Conservation (phyloP, 129 eudicot genomes). For the Centrapalus pauciflorus region DNA sequence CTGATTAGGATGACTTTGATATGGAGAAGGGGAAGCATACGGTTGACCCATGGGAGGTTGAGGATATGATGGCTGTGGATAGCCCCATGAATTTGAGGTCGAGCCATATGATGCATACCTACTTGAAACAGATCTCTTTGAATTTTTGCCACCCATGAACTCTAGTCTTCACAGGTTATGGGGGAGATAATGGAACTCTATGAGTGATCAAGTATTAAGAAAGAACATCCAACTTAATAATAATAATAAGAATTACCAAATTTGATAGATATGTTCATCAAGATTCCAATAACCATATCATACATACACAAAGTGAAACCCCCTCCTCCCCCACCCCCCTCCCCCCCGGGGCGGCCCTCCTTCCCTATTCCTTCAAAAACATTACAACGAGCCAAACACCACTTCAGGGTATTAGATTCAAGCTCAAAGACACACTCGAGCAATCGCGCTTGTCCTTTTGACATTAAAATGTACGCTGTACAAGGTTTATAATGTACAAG, state of each 20-base stretch:
- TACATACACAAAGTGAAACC: background rate
- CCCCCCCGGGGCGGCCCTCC: too few relatives aligned
- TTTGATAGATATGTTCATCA: too few relatives aligned
- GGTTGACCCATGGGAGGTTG: conserved; percentile 41
- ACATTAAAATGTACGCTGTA: too few relatives aligned
- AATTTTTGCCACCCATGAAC: conserved; percentile 68
- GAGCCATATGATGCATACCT: conserved; percentile 57
- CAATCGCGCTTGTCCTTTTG: too few relatives aligned
- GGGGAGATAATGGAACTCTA: background rate
- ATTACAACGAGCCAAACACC: too few relatives aligned
- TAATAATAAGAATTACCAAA: too few relatives aligned
- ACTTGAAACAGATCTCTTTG: conserved; percentile 52
- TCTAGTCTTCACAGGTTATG: conserved; percentile 22
- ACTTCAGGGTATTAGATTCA: background rate
- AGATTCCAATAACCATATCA: background rate
- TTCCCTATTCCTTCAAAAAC: too few relatives aligned
- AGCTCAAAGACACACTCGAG: too few relatives aligned
- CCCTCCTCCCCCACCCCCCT: too few relatives aligned
- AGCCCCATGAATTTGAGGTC: conserved; percentile 38
- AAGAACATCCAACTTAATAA: too few relatives aligned
- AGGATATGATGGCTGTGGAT: conserved; percentile 46
- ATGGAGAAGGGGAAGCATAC: conserved; percentile 43
- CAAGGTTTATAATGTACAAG: too few relatives aligned
- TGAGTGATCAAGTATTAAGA: too few relatives aligned
- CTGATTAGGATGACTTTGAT: conserved; percentile 38